Base-by-base conservation (phyloP, 2,329 filamentous ascomycete species). In the Verticillium nonalfalfae region DNA sequence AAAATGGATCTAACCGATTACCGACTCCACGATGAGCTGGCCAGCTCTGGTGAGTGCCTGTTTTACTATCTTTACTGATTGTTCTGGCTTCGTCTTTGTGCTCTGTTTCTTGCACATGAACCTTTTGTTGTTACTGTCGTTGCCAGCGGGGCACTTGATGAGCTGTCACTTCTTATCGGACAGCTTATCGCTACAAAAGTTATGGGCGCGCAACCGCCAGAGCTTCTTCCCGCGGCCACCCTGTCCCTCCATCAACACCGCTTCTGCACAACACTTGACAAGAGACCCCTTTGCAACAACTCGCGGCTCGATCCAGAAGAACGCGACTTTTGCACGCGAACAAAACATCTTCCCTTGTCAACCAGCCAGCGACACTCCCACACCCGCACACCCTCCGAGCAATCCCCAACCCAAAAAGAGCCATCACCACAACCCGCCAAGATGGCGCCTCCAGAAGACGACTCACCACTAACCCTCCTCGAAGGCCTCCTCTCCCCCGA, bases 401-500 rank as follows among this genome's bases (percentile, higher is more conserved):
- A 13, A 26, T 7, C 6, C 31, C 55, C 33, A 38, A 3, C 33
- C 13, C 18, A 11, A 35, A 31, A 31, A 31, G 26, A 31, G 26
- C 26, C 26, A 31, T 31, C 13, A 35, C 31, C 31, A 18, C 56
- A 58, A 11, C 40, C 39, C 36, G 26, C 58, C 60, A 64, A 61
- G 58, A 75, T 76, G 72, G 70, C 71, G 18, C 31, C 34, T 14
- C 15, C 31, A 31, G 34, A 59, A 14, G 40, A 59, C 62, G 67
- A 70, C 7, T 69, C 70, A 4, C 63, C 74, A n/a, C 62, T 70
- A 14, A 68, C 67, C 65, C 71, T 70, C 59, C 71, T 80, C 64
- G 72, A 74, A 54, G 69, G 74, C 38, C 66, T 83, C 61, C 74
- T 82, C 58, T 77, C 79, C 39, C 73, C 81, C n/a, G 74, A 79